phyloP scores from a whole-genome alignment of 768 basidiomycete species.

The Lentinula guzmanii region DNA sequence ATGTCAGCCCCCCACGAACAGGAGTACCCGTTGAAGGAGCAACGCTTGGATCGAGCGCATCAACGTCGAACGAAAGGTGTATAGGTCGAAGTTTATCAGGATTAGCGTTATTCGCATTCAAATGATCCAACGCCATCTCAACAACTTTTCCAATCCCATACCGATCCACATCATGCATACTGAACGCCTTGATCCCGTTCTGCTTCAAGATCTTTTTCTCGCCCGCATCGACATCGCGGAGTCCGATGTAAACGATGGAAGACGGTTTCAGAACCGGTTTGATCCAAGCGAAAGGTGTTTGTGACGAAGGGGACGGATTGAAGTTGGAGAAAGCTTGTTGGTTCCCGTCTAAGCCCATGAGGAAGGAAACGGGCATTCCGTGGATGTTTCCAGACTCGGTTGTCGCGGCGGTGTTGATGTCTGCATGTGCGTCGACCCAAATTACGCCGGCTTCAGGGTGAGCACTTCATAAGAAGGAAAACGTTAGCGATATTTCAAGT shows the following conservation, averaged over 20 bases:
- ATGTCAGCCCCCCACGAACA: conserved; percentile 91
- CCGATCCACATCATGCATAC: conserved; percentile 88
- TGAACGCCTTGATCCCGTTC: conserved; percentile 78
- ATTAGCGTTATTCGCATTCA: conserved; percentile 46
- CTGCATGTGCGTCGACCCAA: conserved; percentile 97
- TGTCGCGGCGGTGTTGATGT: conserved; percentile 87
- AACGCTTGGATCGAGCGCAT: conserved; percentile 88
- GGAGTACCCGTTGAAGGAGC: conserved; percentile 96
- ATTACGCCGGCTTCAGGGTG: conserved; percentile 82
- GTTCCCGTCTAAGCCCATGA: conserved; percentile 46
- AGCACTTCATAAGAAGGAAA: conserved; percentile 32
- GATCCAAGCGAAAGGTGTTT: conserved; percentile 47
- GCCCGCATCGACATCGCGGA: conserved; percentile 86
- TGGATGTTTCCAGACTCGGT: conserved; percentile 94
- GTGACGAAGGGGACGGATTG: background rate
- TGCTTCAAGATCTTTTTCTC: conserved; percentile 85
- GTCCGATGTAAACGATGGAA: conserved; percentile 91
- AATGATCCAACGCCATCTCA: conserved; percentile 90
- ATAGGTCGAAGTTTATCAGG: conserved; percentile 78
- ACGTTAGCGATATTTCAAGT: background rate
- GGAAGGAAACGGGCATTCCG: conserved; percentile 97
- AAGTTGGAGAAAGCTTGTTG: conserved; percentile 9
- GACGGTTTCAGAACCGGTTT: conserved; percentile 63
- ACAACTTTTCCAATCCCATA: conserved; percentile 93
- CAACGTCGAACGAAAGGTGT: conserved; percentile 95